Conservation (phyloP, 192 early-diverging fungal species). For the Mortierella alpina region DNA sequence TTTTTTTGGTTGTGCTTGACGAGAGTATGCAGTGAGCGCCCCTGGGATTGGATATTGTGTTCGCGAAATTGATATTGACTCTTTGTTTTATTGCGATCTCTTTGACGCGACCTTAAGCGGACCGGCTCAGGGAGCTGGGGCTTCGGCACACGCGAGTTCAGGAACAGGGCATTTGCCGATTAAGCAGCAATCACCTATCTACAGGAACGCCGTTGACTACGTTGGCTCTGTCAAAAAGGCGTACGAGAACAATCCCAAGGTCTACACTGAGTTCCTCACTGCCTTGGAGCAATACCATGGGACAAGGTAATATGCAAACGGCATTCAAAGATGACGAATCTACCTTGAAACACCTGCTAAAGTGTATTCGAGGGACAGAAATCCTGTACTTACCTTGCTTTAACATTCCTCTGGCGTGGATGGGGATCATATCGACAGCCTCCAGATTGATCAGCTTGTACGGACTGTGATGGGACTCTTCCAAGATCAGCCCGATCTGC, state of each 20-base stretch:
- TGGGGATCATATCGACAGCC: constrained; percentile 1
- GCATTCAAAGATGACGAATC: too few relatives aligned
- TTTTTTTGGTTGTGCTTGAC: too few relatives aligned
- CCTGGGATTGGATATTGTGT: too few relatives aligned
- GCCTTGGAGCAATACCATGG: constrained; percentile 45
- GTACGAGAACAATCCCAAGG: constrained; percentile 37
- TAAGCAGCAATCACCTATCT: constrained; percentile 29
- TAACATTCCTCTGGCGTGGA: neutral
- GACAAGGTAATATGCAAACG: constrained; percentile 14
- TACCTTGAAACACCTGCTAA: too few relatives aligned
- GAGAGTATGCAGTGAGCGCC: too few relatives aligned
- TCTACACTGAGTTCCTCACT: constrained; percentile 39
- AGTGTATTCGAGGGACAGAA: neutral
- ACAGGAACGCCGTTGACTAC: constrained; percentile 42
- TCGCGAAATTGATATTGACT: too few relatives aligned
- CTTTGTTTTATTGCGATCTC: constrained; percentile 1
- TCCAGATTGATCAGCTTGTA: constrained; percentile 39
- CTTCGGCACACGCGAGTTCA: constrained; percentile 23
- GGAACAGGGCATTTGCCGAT: constrained; percentile 11
- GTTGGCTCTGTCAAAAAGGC: constrained; percentile 49
- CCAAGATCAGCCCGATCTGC: constrained; percentile 48
- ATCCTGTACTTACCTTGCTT: neutral
- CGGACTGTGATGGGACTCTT: constrained; percentile 47
- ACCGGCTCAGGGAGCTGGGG: constrained; percentile 10
- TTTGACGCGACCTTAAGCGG: neutral